Evolutionary conservation across 768 basidiomycete species (phyloP), one percentile per base, ranked within the genome.

Genomic region (Phylloporus sp.): DNA sequence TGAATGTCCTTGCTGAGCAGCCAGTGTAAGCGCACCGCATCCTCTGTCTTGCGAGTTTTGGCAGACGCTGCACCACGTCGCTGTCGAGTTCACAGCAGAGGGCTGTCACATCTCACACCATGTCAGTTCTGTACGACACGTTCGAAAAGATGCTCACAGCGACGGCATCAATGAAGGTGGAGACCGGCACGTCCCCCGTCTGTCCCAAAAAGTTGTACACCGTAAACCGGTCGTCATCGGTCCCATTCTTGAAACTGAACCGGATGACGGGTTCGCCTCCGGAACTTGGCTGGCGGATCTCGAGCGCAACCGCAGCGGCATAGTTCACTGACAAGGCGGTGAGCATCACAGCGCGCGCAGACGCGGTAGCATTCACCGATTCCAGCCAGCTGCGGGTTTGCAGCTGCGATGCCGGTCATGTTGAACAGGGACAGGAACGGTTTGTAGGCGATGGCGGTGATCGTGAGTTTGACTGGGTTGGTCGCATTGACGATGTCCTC

Each of bases 361-460:
- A 27, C 41, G 18, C 8, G 27, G 18, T 11, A 5, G 32, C 24
- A 51, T 56, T 47, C 46, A 84, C 85, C 82, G 55, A 88, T 78
- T 12, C 78, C 78, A 31, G 81, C 77, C 4, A 87, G 74, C 54
- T 79, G 60, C 0, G 80, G 77, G 49, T 79, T 74, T 40, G 72
- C 68, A 16, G 74, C 63, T 10, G 77, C 76, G 23, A 78, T 75
- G 2, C 80, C 76, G 0, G 85, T 87, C 80, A 91, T 83, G 67
- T 87, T 86, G 73, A 91, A 90, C 40, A 91, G 66, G 9, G 84
- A 84, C 28, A 88, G 52, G 72, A 90, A 86, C 0, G 88, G 88
- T 66, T 90, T 89, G 73, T 90, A 91, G 0, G 86, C 76, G 45
- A 84, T 74, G 10, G 80, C 81, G 28, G 80, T 72, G 56, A 85